Conservation (phyloP, 2,329 filamentous ascomycete species). For the Stemphylium beticola region DNA sequence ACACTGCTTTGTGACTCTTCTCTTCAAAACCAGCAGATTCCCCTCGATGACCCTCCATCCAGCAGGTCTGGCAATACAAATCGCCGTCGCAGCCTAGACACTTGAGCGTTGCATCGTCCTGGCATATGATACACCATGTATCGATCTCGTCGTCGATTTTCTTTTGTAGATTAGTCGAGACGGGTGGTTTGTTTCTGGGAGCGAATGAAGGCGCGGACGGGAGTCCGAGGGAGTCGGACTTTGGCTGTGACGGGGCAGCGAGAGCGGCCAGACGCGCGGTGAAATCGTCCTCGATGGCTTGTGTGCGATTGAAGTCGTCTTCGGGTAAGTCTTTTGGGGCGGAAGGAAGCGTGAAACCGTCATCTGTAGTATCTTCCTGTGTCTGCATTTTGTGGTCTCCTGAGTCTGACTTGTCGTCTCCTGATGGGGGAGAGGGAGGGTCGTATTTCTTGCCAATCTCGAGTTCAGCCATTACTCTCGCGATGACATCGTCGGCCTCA, state of each 20-base stretch:
- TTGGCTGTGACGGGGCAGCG: constrained; percentile 45
- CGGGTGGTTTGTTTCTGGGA: constrained; percentile 46
- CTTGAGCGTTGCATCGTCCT: constrained; percentile 74
- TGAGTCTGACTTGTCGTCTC: constrained; percentile 17
- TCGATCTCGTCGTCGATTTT: constrained; percentile 73
- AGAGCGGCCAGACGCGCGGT: constrained; percentile 55
- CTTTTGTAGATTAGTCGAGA: constrained; percentile 45
- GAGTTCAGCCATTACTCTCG: constrained; percentile 54
- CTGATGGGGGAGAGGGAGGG: constrained; percentile 28
- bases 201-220: constrained; percentile 56
- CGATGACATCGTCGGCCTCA: constrained; percentile 56
- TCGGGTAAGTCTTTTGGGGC: constrained; percentile 47
- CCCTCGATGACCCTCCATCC: constrained; percentile 79
- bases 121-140: constrained; percentile 82
- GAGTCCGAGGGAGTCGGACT: constrained; percentile 42
- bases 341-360: constrained; percentile 49
- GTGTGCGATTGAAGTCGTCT: constrained; percentile 34
- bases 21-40: constrained; percentile 74
- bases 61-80: constrained; percentile 78
- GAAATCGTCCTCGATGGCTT: constrained; percentile 53
- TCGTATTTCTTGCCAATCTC: constrained; percentile 52
- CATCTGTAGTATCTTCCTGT: constrained; percentile 14
- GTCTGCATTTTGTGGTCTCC: constrained; percentile 9
- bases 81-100: constrained; percentile 75
- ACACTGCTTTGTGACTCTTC: constrained; percentile 69